These are phyloP conservation scores for Ophiostoma himal-ulmi DNA, from an alignment of 2,329 filamentous ascomycete species.

Conservation along the genomic window DNA sequence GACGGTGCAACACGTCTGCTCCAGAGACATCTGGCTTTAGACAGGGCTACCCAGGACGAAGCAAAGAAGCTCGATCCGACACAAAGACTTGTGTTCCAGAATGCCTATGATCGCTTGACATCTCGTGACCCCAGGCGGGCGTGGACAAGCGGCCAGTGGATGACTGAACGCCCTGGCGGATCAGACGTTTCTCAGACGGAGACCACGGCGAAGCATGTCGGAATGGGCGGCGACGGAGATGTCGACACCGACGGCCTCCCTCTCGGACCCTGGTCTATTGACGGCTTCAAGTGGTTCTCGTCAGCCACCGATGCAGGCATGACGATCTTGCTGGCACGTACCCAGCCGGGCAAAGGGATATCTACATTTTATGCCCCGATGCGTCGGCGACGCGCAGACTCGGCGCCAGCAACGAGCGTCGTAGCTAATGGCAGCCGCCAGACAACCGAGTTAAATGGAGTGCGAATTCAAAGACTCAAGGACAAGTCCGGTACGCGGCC, in stretches of 20 bases:
- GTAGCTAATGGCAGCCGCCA: slow-evolving; percentile 29
- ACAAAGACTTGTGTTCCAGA: slow-evolving; percentile 43
- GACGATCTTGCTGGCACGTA: slow-evolving; percentile 59
- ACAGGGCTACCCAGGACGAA: slow-evolving; percentile 10
- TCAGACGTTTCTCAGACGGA: slow-evolving; percentile 65
- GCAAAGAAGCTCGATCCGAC: slow-evolving; percentile 27
- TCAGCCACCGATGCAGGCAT: slow-evolving; percentile 61
- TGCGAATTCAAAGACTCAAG: slow-evolving; percentile 64
- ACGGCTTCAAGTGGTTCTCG: slow-evolving; percentile 68
- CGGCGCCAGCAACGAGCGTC: slow-evolving; percentile 29
- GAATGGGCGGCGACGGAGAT: slow-evolving; percentile 29
- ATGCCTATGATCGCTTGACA: slow-evolving; percentile 49
- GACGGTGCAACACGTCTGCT: slow-evolving; percentile 54
- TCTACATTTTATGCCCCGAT: slow-evolving; percentile 62
- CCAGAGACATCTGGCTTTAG: slow-evolving; percentile 37
- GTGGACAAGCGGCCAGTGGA: slow-evolving; percentile 73
- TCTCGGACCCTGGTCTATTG: slow-evolving; percentile 55
- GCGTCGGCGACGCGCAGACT: slow-evolving; percentile 36
- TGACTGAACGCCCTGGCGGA: slow-evolving; percentile 65
- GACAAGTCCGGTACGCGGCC: slow-evolving; percentile 65
- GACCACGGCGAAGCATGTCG: slow-evolving; percentile 46
- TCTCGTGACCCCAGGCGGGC: slow-evolving; percentile 45
- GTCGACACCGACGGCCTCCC: slow-evolving; percentile 31
- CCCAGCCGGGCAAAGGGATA: slow-evolving; percentile 43
- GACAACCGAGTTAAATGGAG: slow-evolving; percentile 54